Base-by-base conservation (phyloP, 805 yeast genomes). In the Candida ponderosae region DNA sequence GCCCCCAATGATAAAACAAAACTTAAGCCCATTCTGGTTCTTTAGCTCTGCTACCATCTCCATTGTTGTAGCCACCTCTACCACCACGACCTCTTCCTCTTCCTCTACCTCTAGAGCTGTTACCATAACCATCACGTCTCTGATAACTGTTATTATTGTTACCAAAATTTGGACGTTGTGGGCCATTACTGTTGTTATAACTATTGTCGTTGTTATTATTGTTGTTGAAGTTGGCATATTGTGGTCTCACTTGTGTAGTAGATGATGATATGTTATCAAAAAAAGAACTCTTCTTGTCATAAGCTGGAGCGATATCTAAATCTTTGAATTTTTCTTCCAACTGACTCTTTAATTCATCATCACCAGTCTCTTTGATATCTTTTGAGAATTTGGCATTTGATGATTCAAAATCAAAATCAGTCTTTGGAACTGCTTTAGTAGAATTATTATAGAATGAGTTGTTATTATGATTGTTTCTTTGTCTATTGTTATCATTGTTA, bases 261-360 rank as follows among this genome's bases (percentile, higher is more conserved):
- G 87, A 79, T 10, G 87, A 74, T 10, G 95, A 82, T 40, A 90
- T 75, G 43, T 74, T 76, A 60, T 93, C 97, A 53, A 90, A 90
- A 59, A 93, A 90, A 2, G 97, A 88, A 13, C 87, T 75, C 51
- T 74, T 72, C 58, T 80, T 87, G 63, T 88, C 74, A 65, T 93
- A 93, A 21, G 69, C 74, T 17, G 59, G 52, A 14, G 51, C 41
- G 15, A 21, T 41, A 13, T 35, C 39, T 13, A 36, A 42, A 15
- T 29, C 41, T 18, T 41, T 43, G 3, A 37, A 43, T 11, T 38
- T 42, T 21, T 46, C 45, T 16, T 39, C 40, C 5, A 37, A 29
- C 17, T 48, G 47, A 4, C 13, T 18, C 10, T 31, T n/a, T 40
- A 51, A 42, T 29, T 59, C 47, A 26, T 53, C 51, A 18, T 58